These are phyloP conservation scores for Candida ipomoeae DNA, from an alignment of 805 yeast genomes.

Conservation along the genomic window DNA sequence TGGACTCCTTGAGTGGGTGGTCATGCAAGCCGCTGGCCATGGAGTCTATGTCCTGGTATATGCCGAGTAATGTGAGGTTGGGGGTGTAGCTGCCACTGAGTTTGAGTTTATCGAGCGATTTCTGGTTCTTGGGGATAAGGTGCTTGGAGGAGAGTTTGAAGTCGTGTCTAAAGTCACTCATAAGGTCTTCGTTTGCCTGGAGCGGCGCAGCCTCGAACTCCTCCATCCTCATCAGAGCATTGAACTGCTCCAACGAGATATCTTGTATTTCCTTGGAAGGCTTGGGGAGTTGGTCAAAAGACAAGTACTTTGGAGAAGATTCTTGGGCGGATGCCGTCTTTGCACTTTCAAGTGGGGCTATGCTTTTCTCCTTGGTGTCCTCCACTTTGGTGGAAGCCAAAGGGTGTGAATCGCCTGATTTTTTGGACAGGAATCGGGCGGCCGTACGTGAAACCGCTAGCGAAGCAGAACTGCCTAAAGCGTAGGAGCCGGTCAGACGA, in stretches of 20 bases:
- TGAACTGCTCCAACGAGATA: slow-evolving; percentile 14
- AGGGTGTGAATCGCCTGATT: slow-evolving; percentile 9
- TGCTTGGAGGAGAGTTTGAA: slow-evolving; percentile 8
- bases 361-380: slow-evolving; percentile 4
- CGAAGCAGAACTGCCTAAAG: neutral
- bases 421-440: slow-evolving; percentile 15
- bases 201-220: slow-evolving; percentile 1
- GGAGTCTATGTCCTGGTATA: slow-evolving; percentile 8
- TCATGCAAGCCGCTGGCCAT: slow-evolving; percentile 27
- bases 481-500: neutral
- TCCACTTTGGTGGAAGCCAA: slow-evolving; percentile 1
- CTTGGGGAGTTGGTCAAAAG: slow-evolving; percentile 32
- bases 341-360: neutral
- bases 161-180: slow-evolving; percentile 10
- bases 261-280: slow-evolving; percentile 19
- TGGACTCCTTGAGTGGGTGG: slow-evolving; percentile 36
- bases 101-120: slow-evolving; percentile 4
- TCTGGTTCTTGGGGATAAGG: slow-evolving; percentile 3
- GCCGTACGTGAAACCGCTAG: slow-evolving; percentile 5
- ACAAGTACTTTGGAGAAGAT: slow-evolving; percentile 18
- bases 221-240: slow-evolving; percentile 15
- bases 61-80: slow-evolving; percentile 11
- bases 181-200: slow-evolving; percentile 4
- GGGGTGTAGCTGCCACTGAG: slow-evolving; percentile 5
- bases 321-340: neutral